These are phyloP conservation scores for Tirmania nivea DNA, from an alignment of 495 filamentous ascomycete species.

Conservation along the genomic window DNA sequence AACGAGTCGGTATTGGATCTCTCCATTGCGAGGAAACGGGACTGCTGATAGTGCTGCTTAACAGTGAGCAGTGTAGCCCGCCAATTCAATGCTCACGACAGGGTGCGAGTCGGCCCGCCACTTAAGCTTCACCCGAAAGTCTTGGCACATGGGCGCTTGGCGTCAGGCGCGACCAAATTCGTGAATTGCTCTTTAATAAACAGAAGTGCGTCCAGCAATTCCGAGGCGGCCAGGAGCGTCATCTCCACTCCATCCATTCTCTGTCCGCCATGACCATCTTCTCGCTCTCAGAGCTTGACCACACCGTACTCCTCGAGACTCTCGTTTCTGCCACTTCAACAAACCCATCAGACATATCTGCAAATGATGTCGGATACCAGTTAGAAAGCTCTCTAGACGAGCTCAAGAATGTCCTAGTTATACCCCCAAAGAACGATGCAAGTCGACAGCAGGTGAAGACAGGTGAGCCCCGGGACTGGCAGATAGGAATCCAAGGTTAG, in stretches of 20 bases:
- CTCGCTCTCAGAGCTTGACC: background rate
- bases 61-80: no score
- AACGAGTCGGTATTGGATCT: background rate
- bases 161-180: no score
- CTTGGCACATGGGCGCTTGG: no score
- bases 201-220: no score
- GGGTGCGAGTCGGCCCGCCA: no score
- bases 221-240: no score
- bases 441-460: conserved; percentile 32
- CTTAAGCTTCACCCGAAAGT: no score
- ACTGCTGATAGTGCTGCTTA: no score
- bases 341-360: background rate
- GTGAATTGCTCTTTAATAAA: no score
- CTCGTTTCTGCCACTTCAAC: background rate
- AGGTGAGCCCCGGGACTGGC: conserved; percentile 18
- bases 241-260: no score
- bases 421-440: conserved; percentile 25
- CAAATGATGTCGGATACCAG: conserved; percentile 38
- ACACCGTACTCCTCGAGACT: background rate
- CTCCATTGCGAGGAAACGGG: background rate
- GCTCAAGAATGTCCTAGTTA: conserved; percentile 59
- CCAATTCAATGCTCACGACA: no score
- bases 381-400: conserved; percentile 46
- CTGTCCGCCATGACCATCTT: background rate
- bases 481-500: conserved; percentile 2